Evolutionary conservation across 345 rosid species (phyloP).

Genomic region (Pelargonium nanum): DNA sequence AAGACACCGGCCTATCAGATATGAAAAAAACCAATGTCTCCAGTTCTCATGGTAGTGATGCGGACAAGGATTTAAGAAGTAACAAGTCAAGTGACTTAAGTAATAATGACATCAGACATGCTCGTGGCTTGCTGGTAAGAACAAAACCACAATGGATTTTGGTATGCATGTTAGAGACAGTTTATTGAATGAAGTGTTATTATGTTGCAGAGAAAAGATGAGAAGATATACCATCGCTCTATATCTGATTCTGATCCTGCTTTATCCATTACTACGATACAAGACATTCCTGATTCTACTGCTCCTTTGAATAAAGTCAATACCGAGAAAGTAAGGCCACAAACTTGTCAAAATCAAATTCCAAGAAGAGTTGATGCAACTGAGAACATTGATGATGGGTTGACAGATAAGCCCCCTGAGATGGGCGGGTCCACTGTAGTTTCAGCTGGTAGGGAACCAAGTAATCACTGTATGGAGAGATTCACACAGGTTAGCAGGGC

Average conservation of each 20-base stretch:
- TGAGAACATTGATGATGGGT: not conserved
- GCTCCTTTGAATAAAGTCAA: not conserved
- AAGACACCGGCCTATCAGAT: slow-evolving; percentile 9
- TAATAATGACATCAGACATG: not conserved
- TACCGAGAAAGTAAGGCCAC: slow-evolving; percentile 8
- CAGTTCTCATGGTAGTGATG: slow-evolving; percentile 6
- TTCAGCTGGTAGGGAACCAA: slow-evolving; percentile 16
- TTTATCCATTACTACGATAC: not conserved
- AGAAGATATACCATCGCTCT: slow-evolving; percentile 4
- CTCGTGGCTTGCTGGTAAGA: slow-evolving; percentile 14
- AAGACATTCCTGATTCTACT: not conserved
- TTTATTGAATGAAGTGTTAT: slow-evolving; percentile 6
- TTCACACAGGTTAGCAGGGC: slow-evolving; percentile 21
- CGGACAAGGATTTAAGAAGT: slow-evolving; percentile 6
- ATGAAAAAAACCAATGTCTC: slow-evolving; percentile 8
- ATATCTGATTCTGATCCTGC: slow-evolving; percentile 13
- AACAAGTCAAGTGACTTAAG: not conserved
- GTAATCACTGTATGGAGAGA: slow-evolving; percentile 12
- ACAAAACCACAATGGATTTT: not conserved
- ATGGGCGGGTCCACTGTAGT: slow-evolving; percentile 12
- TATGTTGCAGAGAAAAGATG: slow-evolving; percentile 14
- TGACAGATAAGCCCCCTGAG: slow-evolving; percentile 11
- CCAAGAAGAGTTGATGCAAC: not conserved
- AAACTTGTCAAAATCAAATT: slow-evolving; percentile 9
- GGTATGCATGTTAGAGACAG: not conserved